phyloP scores from a whole-genome alignment of 2,329 filamentous ascomycete genomes.

The Ophiocordyceps camponoti-leonardi region DNA sequence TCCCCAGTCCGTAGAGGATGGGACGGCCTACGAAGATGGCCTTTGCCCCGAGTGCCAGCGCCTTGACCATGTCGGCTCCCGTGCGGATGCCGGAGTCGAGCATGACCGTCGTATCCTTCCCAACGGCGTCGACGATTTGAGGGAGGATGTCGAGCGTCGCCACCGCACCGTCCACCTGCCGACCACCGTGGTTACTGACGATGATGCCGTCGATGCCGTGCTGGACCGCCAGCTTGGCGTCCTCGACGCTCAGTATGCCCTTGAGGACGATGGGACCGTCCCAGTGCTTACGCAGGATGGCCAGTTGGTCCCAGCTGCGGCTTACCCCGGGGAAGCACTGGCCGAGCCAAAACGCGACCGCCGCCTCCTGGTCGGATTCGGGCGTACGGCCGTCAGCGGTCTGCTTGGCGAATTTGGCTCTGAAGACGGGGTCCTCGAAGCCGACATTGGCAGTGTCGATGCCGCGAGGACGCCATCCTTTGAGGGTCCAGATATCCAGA shows the following conservation, averaged over 20 bases:
- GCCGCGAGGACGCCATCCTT: slow-evolving; percentile 49
- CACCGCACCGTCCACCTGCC: slow-evolving; percentile 22
- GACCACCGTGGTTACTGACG: slow-evolving; percentile 24
- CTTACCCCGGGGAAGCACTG: slow-evolving; percentile 27
- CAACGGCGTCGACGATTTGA: slow-evolving; percentile 33
- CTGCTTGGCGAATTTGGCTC: slow-evolving; percentile 11
- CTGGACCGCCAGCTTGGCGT: slow-evolving; percentile 19
- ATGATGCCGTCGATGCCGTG: slow-evolving; percentile 21
- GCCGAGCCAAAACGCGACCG: slow-evolving; percentile 32
- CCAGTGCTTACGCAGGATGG: slow-evolving; percentile 41
- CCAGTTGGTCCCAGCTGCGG: slow-evolving; percentile 44
- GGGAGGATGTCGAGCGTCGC: slow-evolving; percentile 35
- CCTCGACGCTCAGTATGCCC: slow-evolving; percentile 21
- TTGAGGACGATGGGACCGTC: slow-evolving; percentile 30
- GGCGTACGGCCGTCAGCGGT: slow-evolving; percentile 22
- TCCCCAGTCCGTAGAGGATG: slow-evolving; percentile 17
- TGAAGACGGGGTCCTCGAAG: slow-evolving; percentile 50
- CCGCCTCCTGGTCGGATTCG: slow-evolving; percentile 30
- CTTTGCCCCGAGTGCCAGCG: slow-evolving; percentile 21
- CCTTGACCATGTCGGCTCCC: slow-evolving; percentile 22
- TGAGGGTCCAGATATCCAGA: slow-evolving; percentile 49
- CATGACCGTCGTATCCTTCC: slow-evolving; percentile 38
- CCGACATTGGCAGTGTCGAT: slow-evolving; percentile 45
- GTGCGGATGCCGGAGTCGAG: slow-evolving; percentile 24
- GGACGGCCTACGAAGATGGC: slow-evolving; percentile 26